Evolutionary conservation across 805 yeast genomes (phyloP), one percentile per base, ranked within the genome.

Genomic region (Candida manassasensis): DNA sequence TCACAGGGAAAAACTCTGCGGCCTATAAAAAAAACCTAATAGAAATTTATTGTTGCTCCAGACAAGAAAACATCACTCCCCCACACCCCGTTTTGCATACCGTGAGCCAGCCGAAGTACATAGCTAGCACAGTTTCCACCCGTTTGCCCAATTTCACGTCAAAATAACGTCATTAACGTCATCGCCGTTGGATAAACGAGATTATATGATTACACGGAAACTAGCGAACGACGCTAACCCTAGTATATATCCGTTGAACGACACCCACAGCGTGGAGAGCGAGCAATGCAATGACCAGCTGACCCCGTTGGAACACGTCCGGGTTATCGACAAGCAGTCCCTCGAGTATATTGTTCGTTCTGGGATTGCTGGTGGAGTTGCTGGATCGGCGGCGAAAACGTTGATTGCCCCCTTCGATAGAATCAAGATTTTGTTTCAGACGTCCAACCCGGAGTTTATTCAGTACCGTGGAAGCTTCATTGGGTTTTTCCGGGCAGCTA

Each of bases 361-460:
- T 14, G 98, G 96, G 0, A 45, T 88, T 1, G 95, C 98, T 0
- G 98, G 98, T 13, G 98, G 98, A 2, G 48, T 85, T 3, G 96
- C 97, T 0, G 98, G 98, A 1, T 79, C 88, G 35, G 86, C 93
- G n/a, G 97, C 96, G 3, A 93, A 93, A 53, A 87, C 97, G 0
- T 67, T 89, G 37, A 85, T 93, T 29, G 98, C 98, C 1, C 98
- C 98, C 1, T 60, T 93, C 39, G 98, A 93, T 59, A 72, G 98
- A 49, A 90, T 93, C 45, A 93, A 93, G 63, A 93, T 93, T 52
- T 65, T 93, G 32, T 93, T 93, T 60, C 98, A 93, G 61, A 93
- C 98, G 2, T 78, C 90, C 13, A 88, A 90, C 52, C 97, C 97
- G 0, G 90, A 83, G 42, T 93, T 85, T 50, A 61, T 75, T 26